These are phyloP conservation scores for Gaeumannomyces tritici DNA, from an alignment of 2,329 filamentous ascomycete genomes.

Conservation along the genomic window DNA sequence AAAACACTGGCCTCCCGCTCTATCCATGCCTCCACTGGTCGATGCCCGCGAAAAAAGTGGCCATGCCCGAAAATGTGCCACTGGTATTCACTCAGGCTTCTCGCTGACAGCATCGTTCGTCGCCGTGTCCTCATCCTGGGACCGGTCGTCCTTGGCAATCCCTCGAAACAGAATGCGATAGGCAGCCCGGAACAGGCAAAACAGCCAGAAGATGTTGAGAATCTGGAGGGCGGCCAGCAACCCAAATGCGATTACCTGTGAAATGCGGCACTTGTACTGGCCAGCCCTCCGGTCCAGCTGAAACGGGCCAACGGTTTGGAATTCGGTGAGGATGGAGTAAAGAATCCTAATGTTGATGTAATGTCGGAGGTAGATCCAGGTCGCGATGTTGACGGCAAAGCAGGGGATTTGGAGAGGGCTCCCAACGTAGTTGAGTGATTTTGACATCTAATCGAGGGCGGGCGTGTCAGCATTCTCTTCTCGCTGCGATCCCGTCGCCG, in stretches of 20 bases:
- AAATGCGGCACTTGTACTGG: slow-evolving; percentile 50
- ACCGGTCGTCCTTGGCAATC: slow-evolving; percentile 46
- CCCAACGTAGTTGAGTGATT: slow-evolving; percentile 63
- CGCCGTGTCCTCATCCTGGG: slow-evolving; percentile 39
- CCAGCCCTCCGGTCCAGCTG: slow-evolving; percentile 48
- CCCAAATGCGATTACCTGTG: slow-evolving; percentile 40
- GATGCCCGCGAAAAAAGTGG: no score
- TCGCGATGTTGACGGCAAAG: slow-evolving; percentile 53
- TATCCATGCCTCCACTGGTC: no score
- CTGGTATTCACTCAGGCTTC: slow-evolving; percentile 6
- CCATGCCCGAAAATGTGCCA: no score
- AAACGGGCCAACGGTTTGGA: slow-evolving; percentile 46
- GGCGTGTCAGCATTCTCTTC: background rate
- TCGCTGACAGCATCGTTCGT: slow-evolving; percentile 23
- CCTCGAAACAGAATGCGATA: slow-evolving; percentile 39
- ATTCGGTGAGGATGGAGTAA: slow-evolving; percentile 36
- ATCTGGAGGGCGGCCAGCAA: slow-evolving; percentile 44
- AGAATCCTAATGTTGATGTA: slow-evolving; percentile 54
- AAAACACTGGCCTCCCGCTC: no score
- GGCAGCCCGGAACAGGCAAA: slow-evolving; percentile 44
- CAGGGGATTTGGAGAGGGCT: slow-evolving; percentile 45
- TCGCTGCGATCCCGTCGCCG: background rate
- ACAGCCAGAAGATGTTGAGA: slow-evolving; percentile 54
- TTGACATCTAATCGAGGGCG: slow-evolving; percentile 42
- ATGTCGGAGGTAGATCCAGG: slow-evolving; percentile 66